Evolutionary conservation across 306 rosid genomes (phyloP), one percentile per base, ranked within the genome.

Genomic region (Cicer arietinum): DNA sequence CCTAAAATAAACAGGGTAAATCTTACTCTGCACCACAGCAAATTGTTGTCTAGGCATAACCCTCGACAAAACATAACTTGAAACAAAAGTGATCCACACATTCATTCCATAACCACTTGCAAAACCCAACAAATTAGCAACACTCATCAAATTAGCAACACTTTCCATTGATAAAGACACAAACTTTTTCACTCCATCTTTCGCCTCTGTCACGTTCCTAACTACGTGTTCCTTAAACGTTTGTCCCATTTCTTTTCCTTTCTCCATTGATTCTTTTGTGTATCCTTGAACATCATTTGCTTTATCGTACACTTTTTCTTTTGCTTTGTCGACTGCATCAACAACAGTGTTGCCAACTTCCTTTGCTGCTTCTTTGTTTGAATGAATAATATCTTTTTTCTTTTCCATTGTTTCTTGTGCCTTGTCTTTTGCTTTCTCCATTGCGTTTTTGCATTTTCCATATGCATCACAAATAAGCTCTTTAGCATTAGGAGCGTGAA

Each of bases 21-120:
- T 88, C 88, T 91, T 91, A 82, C 94, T 91, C 80, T 91, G 96
- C 42, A 85, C 89, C 82, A 94, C 69, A 6, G 85, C 98, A 69
- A 94, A 88, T 60, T 89, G 94, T 61, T 94, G 97, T 69, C 91
- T 85, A 6, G 91, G 82, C 81, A 94, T 74, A 14, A 73, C 85
- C 35, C 74, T 69, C 0, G 87, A 81, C 59, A 90, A 58, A 65
- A 91, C 87, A 8, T 87, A 75, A 82, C 94, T 94, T 1, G 92
- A 85, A 41, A 84, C 71, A 42, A 94, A 94, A 4, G 98, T 91
- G 6, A 85, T 81, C 98, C 96, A 94, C 59, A 88, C 80, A 50
- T 86, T 73, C 86, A 88, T 81, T 4, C 97, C 98, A 76, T 83
- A 91, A 40, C 90, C 93, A 0, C 86, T 84, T 0, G 88, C 65